Base-by-base conservation (phyloP, 2,329 filamentous ascomycete species). In the Simplicillium aogashimaense region DNA sequence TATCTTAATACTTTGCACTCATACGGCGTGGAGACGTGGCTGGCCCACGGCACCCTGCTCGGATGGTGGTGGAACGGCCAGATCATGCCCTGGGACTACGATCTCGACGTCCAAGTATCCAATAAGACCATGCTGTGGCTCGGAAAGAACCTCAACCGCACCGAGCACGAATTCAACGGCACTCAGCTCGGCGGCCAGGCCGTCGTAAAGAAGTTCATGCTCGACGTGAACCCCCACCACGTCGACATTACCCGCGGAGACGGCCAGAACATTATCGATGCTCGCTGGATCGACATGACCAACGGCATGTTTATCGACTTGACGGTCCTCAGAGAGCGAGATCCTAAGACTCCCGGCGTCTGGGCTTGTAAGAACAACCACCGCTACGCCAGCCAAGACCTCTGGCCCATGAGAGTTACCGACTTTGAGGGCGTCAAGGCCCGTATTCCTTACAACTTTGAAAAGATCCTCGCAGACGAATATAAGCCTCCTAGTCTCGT, bases 51-150 rank as follows among this genome's bases (percentile, higher is more conserved):
- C 37, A 88, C 86, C 4, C 64, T 92, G 37, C 66, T 94, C 16
- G 86, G 86, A 11, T 94, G 86, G 86, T 92, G 84, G 83, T 94
- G 86, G 86, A 90, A 87, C 56, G 73, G 68, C 33, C 63, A 77
- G 61, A 78, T 86, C 54, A 77, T 89, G 64, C 84, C 85, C 1
- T 89, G 85, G 85, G 86, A 92, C 59, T 84, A 79, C 66, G 86
- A 94, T 58, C 67, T 92, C 35, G 86, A 94, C 59, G 84, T 85
- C 1, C 86, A 92, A 61, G 78, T 92, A 20, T 76, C 78, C 14
- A 74, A 72, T 41, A 64, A 68, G 28, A 88, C 85, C 1, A 67
- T 92, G 35, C 59, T 66, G 29, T 77, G 77, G 57, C 66, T 92
- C 18, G 83, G 70, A 28, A 63, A 76, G 42, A 65, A 77, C 45